Conservation (phyloP, 1,139 yeast species). For the Lodderomyces theae region DNA sequence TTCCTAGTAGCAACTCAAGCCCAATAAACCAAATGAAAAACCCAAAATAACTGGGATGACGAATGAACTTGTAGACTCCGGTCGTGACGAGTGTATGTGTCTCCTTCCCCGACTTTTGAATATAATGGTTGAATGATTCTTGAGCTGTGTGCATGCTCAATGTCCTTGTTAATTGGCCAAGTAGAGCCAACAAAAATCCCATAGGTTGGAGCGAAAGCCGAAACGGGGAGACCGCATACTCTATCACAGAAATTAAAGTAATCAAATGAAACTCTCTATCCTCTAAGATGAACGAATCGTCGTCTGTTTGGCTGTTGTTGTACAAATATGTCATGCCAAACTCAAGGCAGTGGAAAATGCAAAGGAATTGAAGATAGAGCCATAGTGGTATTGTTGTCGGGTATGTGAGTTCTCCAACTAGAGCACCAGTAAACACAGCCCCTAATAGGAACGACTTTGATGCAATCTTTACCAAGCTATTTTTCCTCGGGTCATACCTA, state of each 20-base stretch:
- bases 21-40: slow-evolving; percentile 95
- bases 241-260: slow-evolving; percentile 39
- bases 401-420: slow-evolving; percentile 4
- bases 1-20: slow-evolving; percentile 66
- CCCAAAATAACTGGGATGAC: slow-evolving; percentile 93
- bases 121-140: slow-evolving; percentile 79
- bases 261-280: slow-evolving; percentile 73
- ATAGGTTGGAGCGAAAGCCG: slow-evolving; percentile 10
- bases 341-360: slow-evolving; percentile 77
- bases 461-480: slow-evolving; percentile 31
- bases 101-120: slow-evolving; percentile 51
- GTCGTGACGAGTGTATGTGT: slow-evolving; percentile 66
- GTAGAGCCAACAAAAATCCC: slow-evolving; percentile 48
- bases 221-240: slow-evolving; percentile 14
- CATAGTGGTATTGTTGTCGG: slow-evolving; percentile 11
- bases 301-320: slow-evolving; percentile 63
- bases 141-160: slow-evolving; percentile 87
- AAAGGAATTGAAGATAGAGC: slow-evolving; percentile 51
- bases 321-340: slow-evolving; percentile 73
- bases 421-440: slow-evolving; percentile 19
- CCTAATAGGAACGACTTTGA: slow-evolving; percentile 36
- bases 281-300: slow-evolving; percentile 72
- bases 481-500: slow-evolving; percentile 27
- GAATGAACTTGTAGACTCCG: slow-evolving; percentile 63
- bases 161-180: slow-evolving; percentile 70